A percentile compares a stretch with the other conserved stretches of the same genome.
Evolutionary conservation across 164 flowering plant species (phyloP).

Genomic region (Macadamia tetraphylla): DNA sequence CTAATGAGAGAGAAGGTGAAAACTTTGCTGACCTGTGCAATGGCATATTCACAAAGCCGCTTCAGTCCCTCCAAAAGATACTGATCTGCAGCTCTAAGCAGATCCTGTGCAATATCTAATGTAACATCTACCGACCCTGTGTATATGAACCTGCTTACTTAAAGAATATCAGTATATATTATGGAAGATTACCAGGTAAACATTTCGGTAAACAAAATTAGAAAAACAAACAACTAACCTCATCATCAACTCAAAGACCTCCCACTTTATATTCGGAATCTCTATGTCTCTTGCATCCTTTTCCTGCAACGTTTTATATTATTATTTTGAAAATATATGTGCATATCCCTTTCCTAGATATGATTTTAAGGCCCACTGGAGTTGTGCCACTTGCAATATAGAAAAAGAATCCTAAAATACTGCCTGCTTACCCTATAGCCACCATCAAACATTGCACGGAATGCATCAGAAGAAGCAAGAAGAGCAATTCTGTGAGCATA

Average conservation of each 20-base stretch:
- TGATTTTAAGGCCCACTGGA: no score
- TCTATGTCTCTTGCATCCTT: conserved; percentile 93
- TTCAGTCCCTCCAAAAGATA: conserved; percentile 72
- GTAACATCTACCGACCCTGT: conserved; percentile 60
- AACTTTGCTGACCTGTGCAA: conserved; percentile 44
- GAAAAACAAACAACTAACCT: conserved; percentile 35
- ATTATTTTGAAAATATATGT: background rate
- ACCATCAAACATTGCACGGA: conserved; percentile 99
- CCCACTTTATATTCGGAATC: conserved; percentile 93
- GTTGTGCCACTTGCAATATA: no score
- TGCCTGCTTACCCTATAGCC: conserved; percentile 78
- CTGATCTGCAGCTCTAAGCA: conserved; percentile 70
- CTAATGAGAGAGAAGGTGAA: background rate
- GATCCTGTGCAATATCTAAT: conserved; percentile 62
- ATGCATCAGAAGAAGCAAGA: conserved; percentile 97
- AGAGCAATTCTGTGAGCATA: conserved; percentile 92
- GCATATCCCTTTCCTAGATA: background rate
- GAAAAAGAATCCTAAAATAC: background rate
- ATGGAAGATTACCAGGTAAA: background rate
- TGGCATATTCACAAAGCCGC: conserved; percentile 58
- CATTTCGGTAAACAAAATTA: background rate
- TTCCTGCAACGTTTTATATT: conserved; percentile 47
- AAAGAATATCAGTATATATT: background rate
- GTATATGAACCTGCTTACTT: conserved; percentile 52
- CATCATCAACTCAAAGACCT: conserved; percentile 75